A percentile compares a stretch with the other conserved stretches of the same genome.
Conservation (phyloP, 2,329 filamentous ascomycete species). For the Neophaeococcomyces aloes region DNA sequence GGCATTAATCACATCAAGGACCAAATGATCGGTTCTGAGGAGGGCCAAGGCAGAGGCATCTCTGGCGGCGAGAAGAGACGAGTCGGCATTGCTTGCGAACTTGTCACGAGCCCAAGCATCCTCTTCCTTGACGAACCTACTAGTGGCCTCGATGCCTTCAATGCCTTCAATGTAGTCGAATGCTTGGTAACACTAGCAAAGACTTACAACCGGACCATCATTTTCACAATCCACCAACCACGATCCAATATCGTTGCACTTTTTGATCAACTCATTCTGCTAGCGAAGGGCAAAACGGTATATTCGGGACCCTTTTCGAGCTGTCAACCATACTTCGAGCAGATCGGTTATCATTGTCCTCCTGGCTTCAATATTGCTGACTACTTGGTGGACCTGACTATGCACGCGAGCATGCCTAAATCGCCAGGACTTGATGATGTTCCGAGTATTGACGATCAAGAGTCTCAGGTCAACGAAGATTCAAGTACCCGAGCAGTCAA, state of each 20-base stretch:
- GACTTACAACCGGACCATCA: constrained; percentile 90
- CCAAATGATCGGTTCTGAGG: constrained; percentile 90
- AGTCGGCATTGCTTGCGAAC: constrained; percentile 92
- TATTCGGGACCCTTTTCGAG: constrained; percentile 84
- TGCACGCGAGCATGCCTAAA: constrained; percentile 66
- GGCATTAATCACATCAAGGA: constrained; percentile 91
- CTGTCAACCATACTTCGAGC: constrained; percentile 88
- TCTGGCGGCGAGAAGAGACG: constrained; percentile 94
- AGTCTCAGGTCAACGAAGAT: constrained; percentile 54
- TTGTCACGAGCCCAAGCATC: constrained; percentile 94
- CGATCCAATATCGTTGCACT: constrained; percentile 96
- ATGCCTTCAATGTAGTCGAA: constrained; percentile 96
- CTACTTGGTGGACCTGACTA: constrained; percentile 92
- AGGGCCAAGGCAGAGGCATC: constrained; percentile 86
- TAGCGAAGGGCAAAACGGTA: constrained; percentile 80
- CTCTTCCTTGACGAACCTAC: constrained; percentile 96
- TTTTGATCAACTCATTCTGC: constrained; percentile 84
- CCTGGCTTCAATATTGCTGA: constrained; percentile 98
- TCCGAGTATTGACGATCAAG: constrained; percentile 5
- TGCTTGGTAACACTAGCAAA: constrained; percentile 90
- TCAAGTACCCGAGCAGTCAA: constrained; percentile 84
- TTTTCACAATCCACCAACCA: constrained; percentile 97
- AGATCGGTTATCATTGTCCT: constrained; percentile 83
- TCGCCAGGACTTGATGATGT: constrained; percentile 51
- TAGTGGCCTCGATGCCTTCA: constrained; percentile 89